These are phyloP conservation scores for Macrocybe gigantea DNA, from an alignment of 768 basidiomycete genomes.

Conservation along the genomic window DNA sequence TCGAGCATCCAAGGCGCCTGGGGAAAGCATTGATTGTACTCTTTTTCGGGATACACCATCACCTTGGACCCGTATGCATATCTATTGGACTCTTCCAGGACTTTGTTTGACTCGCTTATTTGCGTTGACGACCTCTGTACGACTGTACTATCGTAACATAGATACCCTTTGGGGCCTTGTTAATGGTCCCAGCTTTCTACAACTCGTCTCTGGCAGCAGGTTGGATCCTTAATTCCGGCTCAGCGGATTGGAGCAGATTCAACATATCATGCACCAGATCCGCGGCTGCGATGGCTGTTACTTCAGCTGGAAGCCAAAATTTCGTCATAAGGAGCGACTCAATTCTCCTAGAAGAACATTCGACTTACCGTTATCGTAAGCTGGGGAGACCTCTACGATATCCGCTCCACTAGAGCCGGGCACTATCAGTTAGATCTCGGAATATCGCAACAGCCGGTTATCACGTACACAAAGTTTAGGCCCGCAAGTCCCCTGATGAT, in stretches of 20 bases:
- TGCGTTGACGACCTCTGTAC: not conserved
- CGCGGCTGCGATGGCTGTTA: slow-evolving; percentile 64
- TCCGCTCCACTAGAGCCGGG: slow-evolving; percentile 50
- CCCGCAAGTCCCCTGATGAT: slow-evolving; percentile 76
- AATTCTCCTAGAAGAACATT: not conserved
- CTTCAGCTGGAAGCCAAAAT: slow-evolving; percentile 39
- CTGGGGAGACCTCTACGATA: slow-evolving; percentile 69
- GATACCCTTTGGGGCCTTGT: not conserved
- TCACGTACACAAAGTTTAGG: slow-evolving; percentile 69
- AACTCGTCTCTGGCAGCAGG: not conserved
- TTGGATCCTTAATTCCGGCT: slow-evolving; percentile 20
- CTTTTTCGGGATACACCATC: not conserved
- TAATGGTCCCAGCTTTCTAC: not conserved
- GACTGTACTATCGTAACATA: not conserved
- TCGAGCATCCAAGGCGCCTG: slow-evolving; percentile 46
- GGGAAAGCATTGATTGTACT: slow-evolving; percentile 33
- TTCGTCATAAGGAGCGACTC: not conserved
- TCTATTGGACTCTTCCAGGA: not conserved
- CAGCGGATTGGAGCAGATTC: slow-evolving; percentile 47
- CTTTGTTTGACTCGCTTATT: not conserved
- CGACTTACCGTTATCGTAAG: slow-evolving; percentile 60
- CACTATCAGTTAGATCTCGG: not conserved
- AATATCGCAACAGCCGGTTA: not conserved
- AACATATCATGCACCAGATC: slow-evolving; percentile 66
- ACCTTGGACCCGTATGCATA: not conserved